Base-by-base conservation (phyloP, 805 yeast genomes). In the Saccharomycopsis schoenii region DNA sequence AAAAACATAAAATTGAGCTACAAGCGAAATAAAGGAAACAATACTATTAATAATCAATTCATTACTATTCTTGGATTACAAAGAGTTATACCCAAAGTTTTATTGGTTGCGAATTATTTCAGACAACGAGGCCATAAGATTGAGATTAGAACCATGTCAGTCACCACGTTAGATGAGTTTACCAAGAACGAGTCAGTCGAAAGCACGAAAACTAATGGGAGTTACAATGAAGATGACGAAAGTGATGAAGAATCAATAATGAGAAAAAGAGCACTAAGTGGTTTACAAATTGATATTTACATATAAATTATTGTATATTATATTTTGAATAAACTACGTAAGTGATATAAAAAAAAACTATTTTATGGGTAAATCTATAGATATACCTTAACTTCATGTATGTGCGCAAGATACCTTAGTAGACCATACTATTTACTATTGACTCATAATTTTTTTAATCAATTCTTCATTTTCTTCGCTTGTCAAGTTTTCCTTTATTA, bases 51-150 rank as follows among this genome's bases (percentile, higher is more conserved):
- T 19, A 73, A 74, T 0, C 68, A 74, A 34, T 81, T 75, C 67
- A 76, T 89, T 8, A 75, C 79, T 0, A 78, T 91, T 2, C 72
- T 81, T 60, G 97, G 96, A 0, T 84, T 89, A 86, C 97, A 97
- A 1, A 78, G 76, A 60, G 80, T 92, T 10, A 82, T 87, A 10
- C 83, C 80, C 57, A 85, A 81, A 67, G 82, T 85, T 0, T 63
- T 87, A n/a, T 75, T 84, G 14, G 64, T 91, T 0, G 96, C 83
- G 0, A 69, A 83, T 34, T 79, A 83, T 67, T 86, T 84, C 68
- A 80, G 81, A 66, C 78, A 80, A 40, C 73, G 77, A 50, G 77
- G 79, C 9, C 74, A 79, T 68, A 74, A 69, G 61, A 82, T 88
- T 9, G 89, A 86, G 12, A 67, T 88, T 0, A 69, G 72, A 36